Base-by-base conservation (phyloP, 768 basidiomycete genomes). In the Cystofilobasidium capitatum region DNA sequence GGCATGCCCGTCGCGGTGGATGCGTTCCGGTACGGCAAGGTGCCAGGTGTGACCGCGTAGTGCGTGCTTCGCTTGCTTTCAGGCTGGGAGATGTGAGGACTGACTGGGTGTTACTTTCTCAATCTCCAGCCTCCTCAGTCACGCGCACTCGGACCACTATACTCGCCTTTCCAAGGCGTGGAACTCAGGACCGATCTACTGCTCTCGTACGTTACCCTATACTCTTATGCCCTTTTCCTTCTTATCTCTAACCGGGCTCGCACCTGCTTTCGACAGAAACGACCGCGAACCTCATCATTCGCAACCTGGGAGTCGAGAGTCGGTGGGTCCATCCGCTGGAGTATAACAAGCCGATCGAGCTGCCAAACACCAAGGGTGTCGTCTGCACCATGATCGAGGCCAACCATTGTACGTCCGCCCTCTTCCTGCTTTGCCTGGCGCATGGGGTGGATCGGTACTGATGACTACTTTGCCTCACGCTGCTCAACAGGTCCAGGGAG, bases 1-100 rank as follows among this genome's bases (percentile, higher is more conserved):
- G 94, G 96, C 1, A 96, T 98, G 92, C 91, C 93, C 12, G 88
- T 99, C 31, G 91, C 94, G 20, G 96, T 99, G 0, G 96, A 99
- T 74, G 96, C 93, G 1, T 99, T 99, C 78, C 84, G 87, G 42
- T 99, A 97, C 75, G 96, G 94, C 8, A 81, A 82, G 33, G 92
- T 99, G 58, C 92, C 93, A 7, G 85, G 84, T 13, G 84, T 98
- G 31, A 88, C 84, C 35, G 89, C 92, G 0, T 97, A 97, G 92
- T 93, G 73, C 69, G 81, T 72, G 33, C 31, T 26, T 35, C 44
- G 1, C 29, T 31, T 37, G 26, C 22, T 49, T 26, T 0, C 7
- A 24, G n/a, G 20, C 44, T 26, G 39, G 17, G 55, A 33, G 13
- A 16, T 16, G n/a, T 29, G 6, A 3, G 29, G 51, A 58, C 59